Percentiles rank a stretch among this genome's conserved stretches.
Conservation (phyloP, 2,329 filamentous ascomycete genomes). For the Endocalyx cinctus region DNA sequence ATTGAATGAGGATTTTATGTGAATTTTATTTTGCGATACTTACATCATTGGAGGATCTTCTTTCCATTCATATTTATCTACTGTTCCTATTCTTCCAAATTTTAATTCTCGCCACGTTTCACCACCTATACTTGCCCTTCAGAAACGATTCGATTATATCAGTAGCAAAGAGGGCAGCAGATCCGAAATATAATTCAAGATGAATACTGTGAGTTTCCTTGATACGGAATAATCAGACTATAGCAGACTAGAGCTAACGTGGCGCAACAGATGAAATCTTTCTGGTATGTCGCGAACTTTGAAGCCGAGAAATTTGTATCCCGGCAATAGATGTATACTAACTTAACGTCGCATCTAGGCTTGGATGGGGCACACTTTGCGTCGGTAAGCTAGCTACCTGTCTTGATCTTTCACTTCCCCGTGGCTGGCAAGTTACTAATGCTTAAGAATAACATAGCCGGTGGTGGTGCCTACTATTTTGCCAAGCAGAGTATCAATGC, state of each 20-base stretch:
- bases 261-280: neutral
- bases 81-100: too few relatives aligned
- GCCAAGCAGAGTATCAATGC: constrained; percentile 93
- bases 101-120: too few relatives aligned
- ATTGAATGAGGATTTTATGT: too few relatives aligned
- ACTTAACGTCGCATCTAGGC: constrained; percentile 47
- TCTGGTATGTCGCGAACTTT: neutral
- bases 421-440: constrained; percentile 1
- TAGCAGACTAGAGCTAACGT: neutral
- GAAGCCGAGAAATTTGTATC: neutral
- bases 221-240: too few relatives aligned
- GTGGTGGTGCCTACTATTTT: constrained; percentile 90
- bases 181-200: too few relatives aligned
- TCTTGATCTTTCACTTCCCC: constrained; percentile 2
- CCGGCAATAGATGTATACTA: neutral
- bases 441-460: constrained; percentile 51
- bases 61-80: too few relatives aligned
- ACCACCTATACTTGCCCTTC: too few relatives aligned
- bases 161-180: too few relatives aligned
- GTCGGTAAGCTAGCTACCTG: constrained; percentile 58
- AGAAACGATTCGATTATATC: too few relatives aligned
- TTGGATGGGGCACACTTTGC: constrained; percentile 88
- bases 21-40: too few relatives aligned
- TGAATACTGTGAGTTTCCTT: too few relatives aligned
- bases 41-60: too few relatives aligned